These are phyloP conservation scores for Candida ficus DNA, from an alignment of 805 yeast species.

Conservation along the genomic window DNA sequence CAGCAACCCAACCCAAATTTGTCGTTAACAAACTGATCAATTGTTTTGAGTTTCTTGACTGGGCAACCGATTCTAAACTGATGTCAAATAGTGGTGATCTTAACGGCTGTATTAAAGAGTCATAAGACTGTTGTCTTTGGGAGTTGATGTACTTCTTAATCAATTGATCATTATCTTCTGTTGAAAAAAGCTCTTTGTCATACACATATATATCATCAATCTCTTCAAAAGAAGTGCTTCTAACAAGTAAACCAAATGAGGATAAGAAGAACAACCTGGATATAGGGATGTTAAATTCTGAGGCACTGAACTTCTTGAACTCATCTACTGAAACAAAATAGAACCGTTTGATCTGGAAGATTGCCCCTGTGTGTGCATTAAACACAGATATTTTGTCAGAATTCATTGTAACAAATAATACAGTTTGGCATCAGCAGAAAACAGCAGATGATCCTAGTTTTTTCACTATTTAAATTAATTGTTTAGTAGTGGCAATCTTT, in stretches of 20 bases:
- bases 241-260: slow-evolving; percentile 60
- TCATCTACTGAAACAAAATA: slow-evolving; percentile 38
- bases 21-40: slow-evolving; percentile 33
- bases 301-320: slow-evolving; percentile 35
- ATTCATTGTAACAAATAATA: too few species aligned
- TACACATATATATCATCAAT: slow-evolving; percentile 53
- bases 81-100: slow-evolving; percentile 32
- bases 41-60: slow-evolving; percentile 19
- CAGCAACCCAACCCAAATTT: slow-evolving; percentile 48
- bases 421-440: neutral
- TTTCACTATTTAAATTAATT: too few species aligned
- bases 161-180: slow-evolving; percentile 15
- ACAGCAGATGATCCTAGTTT: neutral
- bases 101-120: slow-evolving; percentile 29
- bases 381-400: slow-evolving; percentile 12
- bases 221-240: slow-evolving; percentile 38
- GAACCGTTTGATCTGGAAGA: slow-evolving; percentile 31
- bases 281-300: slow-evolving; percentile 36
- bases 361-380: slow-evolving; percentile 42
- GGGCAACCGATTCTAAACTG: slow-evolving; percentile 13
- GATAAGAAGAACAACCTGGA: slow-evolving; percentile 48
- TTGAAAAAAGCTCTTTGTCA: slow-evolving; percentile 54
- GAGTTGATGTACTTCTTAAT: slow-evolving; percentile 11
- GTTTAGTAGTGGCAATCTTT: neutral
- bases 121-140: slow-evolving; percentile 9